Evolutionary conservation across 2,329 filamentous ascomycete species (phyloP).

Genomic region (Drechslerella dactyloides): DNA sequence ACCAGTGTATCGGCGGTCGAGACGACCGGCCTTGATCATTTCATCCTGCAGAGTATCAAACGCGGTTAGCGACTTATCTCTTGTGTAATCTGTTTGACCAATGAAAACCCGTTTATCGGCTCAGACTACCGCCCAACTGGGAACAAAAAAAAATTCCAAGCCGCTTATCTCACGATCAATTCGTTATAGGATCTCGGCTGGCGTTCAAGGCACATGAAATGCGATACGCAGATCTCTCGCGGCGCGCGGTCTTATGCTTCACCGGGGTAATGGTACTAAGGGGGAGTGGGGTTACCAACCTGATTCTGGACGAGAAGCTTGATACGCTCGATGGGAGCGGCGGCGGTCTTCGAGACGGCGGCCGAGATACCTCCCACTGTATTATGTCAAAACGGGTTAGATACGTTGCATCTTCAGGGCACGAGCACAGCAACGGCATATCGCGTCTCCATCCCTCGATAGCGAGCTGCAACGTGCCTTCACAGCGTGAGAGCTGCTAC

Average conservation of each 20-base stretch:
- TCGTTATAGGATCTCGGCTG: constrained; percentile 32
- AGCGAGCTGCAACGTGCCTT: constrained; percentile 45
- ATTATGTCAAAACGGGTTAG: constrained; percentile 55
- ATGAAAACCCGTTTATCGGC: constrained; percentile 22
- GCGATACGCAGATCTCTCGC: background rate
- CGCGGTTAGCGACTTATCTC: constrained; percentile 45
- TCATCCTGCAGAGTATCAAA: constrained; percentile 74
- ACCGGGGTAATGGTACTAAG: background rate
- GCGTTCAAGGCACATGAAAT: background rate
- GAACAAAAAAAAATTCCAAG: constrained; percentile 34
- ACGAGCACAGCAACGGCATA: background rate
- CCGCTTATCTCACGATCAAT: constrained; percentile 36
- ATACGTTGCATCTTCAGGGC: constrained; percentile 50
- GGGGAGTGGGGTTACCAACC: constrained; percentile 67
- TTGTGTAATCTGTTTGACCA: constrained; percentile 54
- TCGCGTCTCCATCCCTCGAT: constrained; percentile 8
- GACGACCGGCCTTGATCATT: constrained; percentile 98
- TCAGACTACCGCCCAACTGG: constrained; percentile 11
- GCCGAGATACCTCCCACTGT: constrained; percentile 99
- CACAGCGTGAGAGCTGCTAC: constrained; percentile 99
- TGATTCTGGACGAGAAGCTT: constrained; percentile 99
- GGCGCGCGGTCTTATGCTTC: background rate
- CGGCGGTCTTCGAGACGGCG: constrained; percentile 99
- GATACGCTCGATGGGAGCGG: constrained; percentile 99
- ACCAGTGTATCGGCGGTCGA: constrained; percentile 94